Evolutionary conservation across 257 asterid genomes (phyloP).

Genomic region (Catharanthus roseus): DNA sequence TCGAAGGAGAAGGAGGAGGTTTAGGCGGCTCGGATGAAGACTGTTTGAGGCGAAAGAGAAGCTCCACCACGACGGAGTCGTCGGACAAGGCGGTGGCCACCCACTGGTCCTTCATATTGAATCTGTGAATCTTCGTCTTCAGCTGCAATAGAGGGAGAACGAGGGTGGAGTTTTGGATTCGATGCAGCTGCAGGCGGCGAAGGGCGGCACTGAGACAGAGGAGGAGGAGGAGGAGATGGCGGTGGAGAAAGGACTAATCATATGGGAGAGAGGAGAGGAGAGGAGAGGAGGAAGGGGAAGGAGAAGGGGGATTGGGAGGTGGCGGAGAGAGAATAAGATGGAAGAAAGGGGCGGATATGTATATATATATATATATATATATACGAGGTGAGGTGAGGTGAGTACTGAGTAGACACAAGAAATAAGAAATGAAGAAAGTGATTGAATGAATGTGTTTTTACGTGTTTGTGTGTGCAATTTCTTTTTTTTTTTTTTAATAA

Average conservation of each 20-base stretch:
- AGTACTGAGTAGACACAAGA: too few relatives aligned
- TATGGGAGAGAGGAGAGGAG: background rate
- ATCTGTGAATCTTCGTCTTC: background rate
- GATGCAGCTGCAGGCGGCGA: background rate
- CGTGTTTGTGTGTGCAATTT: background rate
- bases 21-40: constrained; percentile 10
- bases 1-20: background rate
- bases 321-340: constrained; percentile 7
- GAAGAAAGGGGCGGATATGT: background rate
- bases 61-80: constrained; percentile 33
- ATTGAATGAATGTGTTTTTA: background rate
- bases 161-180: background rate
- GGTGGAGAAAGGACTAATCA: too few relatives aligned
- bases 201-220: background rate
- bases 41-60: constrained; percentile 29
- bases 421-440: background rate
- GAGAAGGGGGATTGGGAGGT: background rate
- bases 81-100: constrained; percentile 32
- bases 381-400: too few relatives aligned
- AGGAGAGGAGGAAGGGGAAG: background rate
- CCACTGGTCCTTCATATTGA: constrained; percentile 35
- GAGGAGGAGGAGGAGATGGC: background rate
- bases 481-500: too few relatives aligned
- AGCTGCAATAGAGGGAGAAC: background rate
- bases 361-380: background rate